Base-by-base conservation (phyloP, 2,329 filamentous ascomycete species). In the Lachnellula occidentalis region DNA sequence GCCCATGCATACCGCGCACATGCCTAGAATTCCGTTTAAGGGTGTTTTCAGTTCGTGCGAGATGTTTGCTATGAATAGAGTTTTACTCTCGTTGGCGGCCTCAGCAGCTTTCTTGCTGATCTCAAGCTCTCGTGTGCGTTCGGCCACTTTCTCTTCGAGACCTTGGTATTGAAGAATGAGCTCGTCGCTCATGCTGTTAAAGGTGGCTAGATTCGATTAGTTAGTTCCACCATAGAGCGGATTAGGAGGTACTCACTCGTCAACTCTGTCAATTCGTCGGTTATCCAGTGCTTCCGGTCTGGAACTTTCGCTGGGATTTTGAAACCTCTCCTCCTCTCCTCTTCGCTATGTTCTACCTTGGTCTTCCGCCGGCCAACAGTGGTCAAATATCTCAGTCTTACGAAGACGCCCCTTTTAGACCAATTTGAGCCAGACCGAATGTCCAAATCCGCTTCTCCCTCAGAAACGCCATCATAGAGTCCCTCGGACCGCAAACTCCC, bases 61-160 rank as follows among this genome's bases (percentile, higher is more conserved):
- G 49, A 97, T 96, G 65, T 97, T 97, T 17, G 94, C 94, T 59
- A 99, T 95, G 73, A 97, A 97, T 8, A 97, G 77, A 0, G 94
- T 97, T 74, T 99, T 99, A 77, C 90, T 95, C 72, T 96, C 89
- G 64, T 96, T 96, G 3, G 92, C 92, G n/a, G 89, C 88, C 70
- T 96, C 92, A 1, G 92, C 92, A 1, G 90, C 90, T 72, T 90
- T 90, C 70, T 96, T 96, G 74, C 87, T 95, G 58, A 90, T 82
- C 66, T 95, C 90, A 0, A 96, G 76, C 70, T 96, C 88, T 36
- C 82, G 82, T 0, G 92, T 96, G 53, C 92, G 80, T 68, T 92
- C 85, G 6, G 82, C 82, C 1, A 96, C 92, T 63, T 92, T 86
- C 54, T 92, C 85, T 69, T 96, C 92, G 1, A 96, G 76, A 11